Evolutionary conservation across 1,284 basidiomycete genomes (phyloP).

Genomic region (Kwoniella shivajii): DNA sequence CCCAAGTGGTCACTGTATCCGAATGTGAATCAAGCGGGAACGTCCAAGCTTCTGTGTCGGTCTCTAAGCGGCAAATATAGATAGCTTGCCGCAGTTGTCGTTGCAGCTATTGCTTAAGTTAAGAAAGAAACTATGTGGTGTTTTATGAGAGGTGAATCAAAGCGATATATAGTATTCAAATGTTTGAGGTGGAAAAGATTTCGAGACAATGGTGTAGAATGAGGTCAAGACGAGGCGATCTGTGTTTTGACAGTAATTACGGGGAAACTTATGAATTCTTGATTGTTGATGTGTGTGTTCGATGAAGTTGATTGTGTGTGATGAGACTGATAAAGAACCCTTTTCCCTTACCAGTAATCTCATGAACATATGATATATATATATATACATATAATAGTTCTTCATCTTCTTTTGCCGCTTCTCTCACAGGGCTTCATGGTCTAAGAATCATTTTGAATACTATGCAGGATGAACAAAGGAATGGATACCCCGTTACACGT

Average conservation of each 20-base stretch:
- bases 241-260: background rate
- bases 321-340: slow-evolving; percentile 1
- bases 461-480: too few relatives aligned
- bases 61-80: too few relatives aligned
- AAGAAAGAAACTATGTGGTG: too few relatives aligned
- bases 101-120: too few relatives aligned
- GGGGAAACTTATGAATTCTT: background rate
- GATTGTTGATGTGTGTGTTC: background rate
- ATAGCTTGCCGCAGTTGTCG: too few relatives aligned
- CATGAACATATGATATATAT: background rate
- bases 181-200: background rate
- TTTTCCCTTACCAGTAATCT: background rate
- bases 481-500: too few relatives aligned
- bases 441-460: too few relatives aligned
- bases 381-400: background rate
- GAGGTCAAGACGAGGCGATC: slow-evolving; percentile 3
- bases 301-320: background rate
- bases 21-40: background rate
- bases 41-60: background rate
- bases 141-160: too few relatives aligned
- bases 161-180: too few relatives aligned
- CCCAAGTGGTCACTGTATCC: background rate
- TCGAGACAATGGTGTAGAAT: background rate
- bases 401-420: too few relatives aligned
- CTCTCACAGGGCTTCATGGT: too few relatives aligned